Percentiles rank a stretch among this genome's conserved stretches.
Conservation (phyloP, 352 stramenopile genomes). For the Phytopythium kandeliae region DNA sequence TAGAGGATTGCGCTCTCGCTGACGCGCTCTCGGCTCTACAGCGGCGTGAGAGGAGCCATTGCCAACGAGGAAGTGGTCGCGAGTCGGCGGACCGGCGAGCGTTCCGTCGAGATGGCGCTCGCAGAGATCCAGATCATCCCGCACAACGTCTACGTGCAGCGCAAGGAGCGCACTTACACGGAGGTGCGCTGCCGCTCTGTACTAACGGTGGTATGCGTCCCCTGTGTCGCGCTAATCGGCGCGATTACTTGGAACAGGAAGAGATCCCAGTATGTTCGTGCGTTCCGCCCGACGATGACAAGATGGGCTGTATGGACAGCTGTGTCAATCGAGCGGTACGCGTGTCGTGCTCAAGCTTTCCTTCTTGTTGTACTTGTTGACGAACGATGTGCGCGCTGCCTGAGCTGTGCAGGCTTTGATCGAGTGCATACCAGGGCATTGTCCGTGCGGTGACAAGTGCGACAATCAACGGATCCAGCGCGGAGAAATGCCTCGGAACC, state of each 20-base stretch:
- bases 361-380: not conserved
- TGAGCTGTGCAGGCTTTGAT: slow-evolving; percentile 39
- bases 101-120: slow-evolving; percentile 60
- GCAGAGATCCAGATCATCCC: slow-evolving; percentile 66
- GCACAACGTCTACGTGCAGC: slow-evolving; percentile 72
- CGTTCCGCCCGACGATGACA: slow-evolving; percentile 16
- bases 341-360: not conserved
- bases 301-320: slow-evolving; percentile 60
- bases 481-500: slow-evolving; percentile 38
- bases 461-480: slow-evolving; percentile 76
- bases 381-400: not conserved
- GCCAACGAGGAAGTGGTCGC: slow-evolving; percentile 31
- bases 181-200: too few species aligned
- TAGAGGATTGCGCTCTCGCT: too few species aligned
- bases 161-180: slow-evolving; percentile 39
- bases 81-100: slow-evolving; percentile 60
- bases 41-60: not conserved
- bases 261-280: slow-evolving; percentile 66
- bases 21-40: not conserved
- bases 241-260: slow-evolving; percentile 33
- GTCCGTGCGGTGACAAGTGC: slow-evolving; percentile 55
- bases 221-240: too few species aligned
- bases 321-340: slow-evolving; percentile 71
- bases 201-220: too few species aligned
- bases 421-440: slow-evolving; percentile 55